Base-by-base conservation (phyloP, 768 basidiomycete species). In the Scleroderma citrinum region DNA sequence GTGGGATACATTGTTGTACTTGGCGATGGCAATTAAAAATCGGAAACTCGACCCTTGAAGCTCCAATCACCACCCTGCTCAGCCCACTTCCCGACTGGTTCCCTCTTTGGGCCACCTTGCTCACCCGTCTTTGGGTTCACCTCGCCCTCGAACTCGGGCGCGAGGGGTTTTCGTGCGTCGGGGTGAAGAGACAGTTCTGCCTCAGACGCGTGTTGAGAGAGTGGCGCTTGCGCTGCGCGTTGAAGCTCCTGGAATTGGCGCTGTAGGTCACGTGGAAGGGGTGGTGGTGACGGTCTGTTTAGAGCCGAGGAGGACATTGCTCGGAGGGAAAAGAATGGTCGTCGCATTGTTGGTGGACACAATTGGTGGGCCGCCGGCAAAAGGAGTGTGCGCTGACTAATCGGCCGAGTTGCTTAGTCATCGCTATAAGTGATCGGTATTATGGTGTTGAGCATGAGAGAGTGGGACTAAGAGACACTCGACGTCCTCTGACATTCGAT, bases 211-310 rank as follows among this genome's bases (percentile, higher is more conserved):
- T 65, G 56, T 3, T 53, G 45, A 16, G 69, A 59, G 3, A 72
- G 67, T 8, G 76, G 75, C 3, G 67, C 64, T 53, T 80, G 80
- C 1, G 81, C 80, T n/a, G 67, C 70, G 17, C 83, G 78, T 54
- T 84, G 76, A 31, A 92, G 83, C n/a, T 82, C 76, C 61, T 95
- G 90, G 50, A 94, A 94, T 65, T 93, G 89, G 47, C 80, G 81
- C 61, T 95, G 92, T 49, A 89, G 77, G 21, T 79, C 75, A 2
- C 71, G 71, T 1, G 92, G 87, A 13, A 95, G 78, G 0, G 86
- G 77, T 2, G 85, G 86, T 0, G 92, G 92, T 0, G 80, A 69
- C 0, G 92, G 91, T 0, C 80, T 75, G 44, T 71, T 74, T 23
- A 83, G 62, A 0, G 58, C 65, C 8, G 76, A 59, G 12, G 65